A percentile compares a stretch with the other conserved stretches of the same genome.
Evolutionary conservation across 2,329 filamentous ascomycete species (phyloP).

Genomic region (Hymenoscyphus albidus): DNA sequence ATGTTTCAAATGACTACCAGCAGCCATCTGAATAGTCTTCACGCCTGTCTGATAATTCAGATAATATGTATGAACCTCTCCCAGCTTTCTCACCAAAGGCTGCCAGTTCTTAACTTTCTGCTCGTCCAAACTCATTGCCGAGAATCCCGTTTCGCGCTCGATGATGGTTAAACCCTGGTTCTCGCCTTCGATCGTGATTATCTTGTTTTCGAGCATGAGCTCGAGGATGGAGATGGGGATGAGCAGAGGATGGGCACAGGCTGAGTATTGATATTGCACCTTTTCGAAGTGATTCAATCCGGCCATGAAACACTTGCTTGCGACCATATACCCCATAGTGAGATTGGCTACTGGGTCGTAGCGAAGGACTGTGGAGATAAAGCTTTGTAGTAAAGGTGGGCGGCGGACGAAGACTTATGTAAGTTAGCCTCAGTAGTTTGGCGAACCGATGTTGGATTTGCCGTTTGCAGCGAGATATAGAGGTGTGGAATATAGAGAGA

Average conservation of each 20-base stretch:
- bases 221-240: not conserved
- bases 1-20: not conserved
- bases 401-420: not conserved
- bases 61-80: not conserved
- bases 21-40: not conserved
- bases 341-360: not conserved
- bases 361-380: not conserved
- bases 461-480: too few relatives aligned
- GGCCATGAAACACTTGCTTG: not conserved
- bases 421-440: not conserved
- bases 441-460: too few relatives aligned
- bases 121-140: not conserved
- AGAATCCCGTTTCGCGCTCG: not conserved
- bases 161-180: too few relatives aligned
- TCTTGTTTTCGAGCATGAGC: not conserved
- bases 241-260: not conserved
- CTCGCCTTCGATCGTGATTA: not conserved
- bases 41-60: not conserved
- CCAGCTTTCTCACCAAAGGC: not conserved
- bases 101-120: not conserved
- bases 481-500: too few relatives aligned
- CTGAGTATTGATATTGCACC: not conserved
- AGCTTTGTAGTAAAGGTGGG: not conserved
- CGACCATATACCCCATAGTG: not conserved
- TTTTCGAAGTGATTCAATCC: not conserved